These are phyloP conservation scores for Amanita fuliginea DNA, from an alignment of 768 basidiomycete genomes.

Conservation along the genomic window DNA sequence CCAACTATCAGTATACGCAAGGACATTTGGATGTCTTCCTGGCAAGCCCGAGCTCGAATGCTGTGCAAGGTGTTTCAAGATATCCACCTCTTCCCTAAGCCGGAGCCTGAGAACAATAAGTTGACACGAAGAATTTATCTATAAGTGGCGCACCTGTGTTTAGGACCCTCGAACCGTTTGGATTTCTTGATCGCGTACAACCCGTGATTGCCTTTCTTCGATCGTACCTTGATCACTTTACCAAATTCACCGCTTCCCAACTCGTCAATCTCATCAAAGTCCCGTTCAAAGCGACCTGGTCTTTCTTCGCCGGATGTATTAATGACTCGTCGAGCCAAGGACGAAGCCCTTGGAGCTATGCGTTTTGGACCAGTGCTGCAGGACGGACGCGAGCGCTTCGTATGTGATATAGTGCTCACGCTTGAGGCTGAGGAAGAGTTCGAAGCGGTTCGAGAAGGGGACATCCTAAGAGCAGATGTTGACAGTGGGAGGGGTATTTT, in stretches of 20 bases:
- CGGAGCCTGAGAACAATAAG: constrained; percentile 44
- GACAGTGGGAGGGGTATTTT: constrained; percentile 44
- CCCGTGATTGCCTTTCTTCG: constrained; percentile 42
- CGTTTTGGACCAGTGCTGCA: constrained; percentile 14
- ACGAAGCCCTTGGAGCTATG: constrained; percentile 13
- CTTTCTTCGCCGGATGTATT: constrained; percentile 36
- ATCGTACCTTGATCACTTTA: constrained; percentile 75
- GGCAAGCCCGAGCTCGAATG: constrained; percentile 22
- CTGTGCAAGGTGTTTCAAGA: constrained; percentile 64
- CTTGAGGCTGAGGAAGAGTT: constrained; percentile 45
- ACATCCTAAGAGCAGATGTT: constrained; percentile 25
- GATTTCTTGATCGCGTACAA: constrained; percentile 91
- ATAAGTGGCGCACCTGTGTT: constrained; percentile 64
- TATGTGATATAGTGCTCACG: constrained; percentile 33
- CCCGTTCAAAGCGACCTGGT: constrained; percentile 62
- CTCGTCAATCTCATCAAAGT: constrained; percentile 71
- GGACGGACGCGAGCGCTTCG: constrained; percentile 22
- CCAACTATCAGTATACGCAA: constrained; percentile 91
- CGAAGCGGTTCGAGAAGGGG: constrained; percentile 40
- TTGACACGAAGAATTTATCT: constrained; percentile 17
- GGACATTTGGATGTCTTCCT: constrained; percentile 65
- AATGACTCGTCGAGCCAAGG: constrained; percentile 21
- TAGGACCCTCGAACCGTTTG: constrained; percentile 81
- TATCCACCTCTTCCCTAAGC: constrained; percentile 89
- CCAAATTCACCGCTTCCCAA: constrained; percentile 93